phyloP scores from a whole-genome alignment of 139 green algal genomes.

The Picochlorum sp. region DNA sequence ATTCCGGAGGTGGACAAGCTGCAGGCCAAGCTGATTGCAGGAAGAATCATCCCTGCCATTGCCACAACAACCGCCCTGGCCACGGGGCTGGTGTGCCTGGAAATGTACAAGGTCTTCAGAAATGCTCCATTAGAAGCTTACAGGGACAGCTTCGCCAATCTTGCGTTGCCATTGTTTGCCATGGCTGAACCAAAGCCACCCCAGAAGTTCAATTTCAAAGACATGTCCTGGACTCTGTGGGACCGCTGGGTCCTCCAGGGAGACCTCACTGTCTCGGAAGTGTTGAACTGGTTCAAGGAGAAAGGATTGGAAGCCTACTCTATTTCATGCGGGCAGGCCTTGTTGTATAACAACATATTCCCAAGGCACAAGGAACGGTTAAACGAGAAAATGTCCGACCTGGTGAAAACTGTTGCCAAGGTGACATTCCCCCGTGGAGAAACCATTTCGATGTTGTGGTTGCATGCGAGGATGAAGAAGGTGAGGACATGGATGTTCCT shows the following conservation, averaged over 20 bases:
- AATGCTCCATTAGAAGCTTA: slow-evolving; percentile 70
- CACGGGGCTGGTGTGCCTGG: slow-evolving; percentile 90
- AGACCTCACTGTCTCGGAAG: slow-evolving; percentile 86
- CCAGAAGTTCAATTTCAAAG: slow-evolving; percentile 52
- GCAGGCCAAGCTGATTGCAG: slow-evolving; percentile 96
- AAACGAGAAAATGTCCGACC: slow-evolving; percentile 58
- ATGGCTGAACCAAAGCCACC: slow-evolving; percentile 89
- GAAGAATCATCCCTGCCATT: slow-evolving; percentile 96
- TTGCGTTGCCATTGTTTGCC: slow-evolving; percentile 95
- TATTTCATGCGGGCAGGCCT: slow-evolving; percentile 79
- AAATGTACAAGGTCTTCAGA: slow-evolving; percentile 92
- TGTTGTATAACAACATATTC: slow-evolving; percentile 99
- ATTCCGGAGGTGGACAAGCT: slow-evolving; percentile 80
- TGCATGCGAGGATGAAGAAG: slow-evolving; percentile 93
- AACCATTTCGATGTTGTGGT: slow-evolving; percentile 98
- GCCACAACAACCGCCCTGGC: slow-evolving; percentile 93
- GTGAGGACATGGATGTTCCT: slow-evolving; percentile 76
- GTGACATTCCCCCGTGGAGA: slow-evolving; percentile 58
- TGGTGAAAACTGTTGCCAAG: slow-evolving; percentile 78
- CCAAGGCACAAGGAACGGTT: slow-evolving; percentile 93
- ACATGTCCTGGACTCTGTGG: slow-evolving; percentile 89
- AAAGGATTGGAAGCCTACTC: slow-evolving; percentile 77
- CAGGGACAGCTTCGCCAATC: slow-evolving; percentile 98
- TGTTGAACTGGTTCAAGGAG: slow-evolving; percentile 83
- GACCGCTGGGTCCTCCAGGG: slow-evolving; percentile 94